Percentiles rank a stretch among this genome's conserved stretches.
phyloP scores from a whole-genome alignment of 768 basidiomycete species.

The Heimioporus sp. region DNA sequence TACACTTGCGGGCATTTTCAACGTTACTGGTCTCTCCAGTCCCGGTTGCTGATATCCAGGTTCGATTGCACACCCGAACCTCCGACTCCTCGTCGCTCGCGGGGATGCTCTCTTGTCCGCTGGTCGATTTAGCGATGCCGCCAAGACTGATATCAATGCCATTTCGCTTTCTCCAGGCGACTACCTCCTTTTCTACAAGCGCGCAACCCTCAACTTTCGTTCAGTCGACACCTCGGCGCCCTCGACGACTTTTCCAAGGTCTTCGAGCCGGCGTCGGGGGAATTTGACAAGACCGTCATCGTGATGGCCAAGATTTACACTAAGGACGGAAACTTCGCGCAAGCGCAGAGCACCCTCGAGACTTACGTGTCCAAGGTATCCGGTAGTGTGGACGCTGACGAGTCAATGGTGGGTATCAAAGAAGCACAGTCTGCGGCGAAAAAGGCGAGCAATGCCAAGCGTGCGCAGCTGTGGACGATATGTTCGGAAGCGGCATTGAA shows the following conservation, averaged over 20 bases:
- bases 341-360: conserved; percentile 58
- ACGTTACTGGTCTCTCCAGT: conserved; percentile 23
- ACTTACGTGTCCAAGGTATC: conserved; percentile 53
- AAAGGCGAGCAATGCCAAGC: conserved; percentile 62
- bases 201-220: conserved; percentile 84
- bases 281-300: conserved; percentile 79
- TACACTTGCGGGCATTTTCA: conserved; percentile 23
- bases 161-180: conserved; percentile 75
- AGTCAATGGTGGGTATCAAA: conserved; percentile 55
- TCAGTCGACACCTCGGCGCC: conserved; percentile 68
- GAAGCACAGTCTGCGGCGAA: conserved; percentile 58
- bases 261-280: conserved; percentile 63
- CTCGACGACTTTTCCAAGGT: conserved; percentile 88
- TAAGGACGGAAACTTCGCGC: conserved; percentile 74
- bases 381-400: conserved; percentile 46
- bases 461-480: conserved; percentile 70
- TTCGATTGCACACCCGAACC: conserved; percentile 52
- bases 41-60: conserved; percentile 27
- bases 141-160: conserved; percentile 76
- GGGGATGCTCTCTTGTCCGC: conserved; percentile 70
- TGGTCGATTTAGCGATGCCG: conserved; percentile 82
- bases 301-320: conserved; percentile 86
- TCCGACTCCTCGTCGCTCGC: conserved; percentile 66
- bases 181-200: conserved; percentile 87
- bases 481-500: conserved; percentile 80